These are phyloP conservation scores for Lepidium didymum DNA, from an alignment of 345 rosid genomes.

Conservation along the genomic window DNA sequence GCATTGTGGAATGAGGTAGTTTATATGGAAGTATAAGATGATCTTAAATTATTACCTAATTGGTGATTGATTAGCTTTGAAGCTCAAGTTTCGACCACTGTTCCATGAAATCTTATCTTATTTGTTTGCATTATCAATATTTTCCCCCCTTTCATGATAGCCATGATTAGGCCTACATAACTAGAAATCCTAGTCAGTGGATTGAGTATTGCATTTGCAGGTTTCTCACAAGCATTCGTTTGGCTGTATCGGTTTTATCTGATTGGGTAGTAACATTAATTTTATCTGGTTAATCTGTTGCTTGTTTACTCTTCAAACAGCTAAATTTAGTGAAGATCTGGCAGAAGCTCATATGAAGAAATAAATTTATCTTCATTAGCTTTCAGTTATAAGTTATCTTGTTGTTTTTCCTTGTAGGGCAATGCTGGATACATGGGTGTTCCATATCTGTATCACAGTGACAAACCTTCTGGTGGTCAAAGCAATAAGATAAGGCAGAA, in stretches of 20 bases:
- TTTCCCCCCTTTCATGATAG: not conserved
- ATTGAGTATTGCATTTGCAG: not conserved
- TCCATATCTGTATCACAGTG: slow-evolving; percentile 30
- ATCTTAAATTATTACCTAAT: not conserved
- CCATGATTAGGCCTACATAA: not conserved
- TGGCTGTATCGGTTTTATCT: not conserved
- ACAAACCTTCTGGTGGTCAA: slow-evolving; percentile 10
- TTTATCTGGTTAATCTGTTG: not conserved
- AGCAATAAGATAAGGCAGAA: slow-evolving; percentile 19
- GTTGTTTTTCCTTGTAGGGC: slow-evolving; percentile 15
- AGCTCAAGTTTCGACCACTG: slow-evolving; percentile 2
- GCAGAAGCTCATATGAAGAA: not conserved
- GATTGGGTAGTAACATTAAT: not conserved
- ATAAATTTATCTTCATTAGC: not conserved
- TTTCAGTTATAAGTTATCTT: not conserved
- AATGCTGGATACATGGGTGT: slow-evolving; percentile 24
- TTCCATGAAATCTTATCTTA: not conserved
- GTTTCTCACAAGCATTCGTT: no score
- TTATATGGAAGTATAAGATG: not conserved
- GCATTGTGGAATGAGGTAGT: not conserved
- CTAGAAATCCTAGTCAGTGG: not conserved
- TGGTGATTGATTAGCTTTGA: slow-evolving; percentile 5
- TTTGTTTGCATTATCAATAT: not conserved
- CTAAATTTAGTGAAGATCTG: not conserved
- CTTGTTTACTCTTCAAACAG: not conserved